Evolutionary conservation across 2,329 filamentous ascomycete species (phyloP).

Genomic region (Dissoconium aciculare): DNA sequence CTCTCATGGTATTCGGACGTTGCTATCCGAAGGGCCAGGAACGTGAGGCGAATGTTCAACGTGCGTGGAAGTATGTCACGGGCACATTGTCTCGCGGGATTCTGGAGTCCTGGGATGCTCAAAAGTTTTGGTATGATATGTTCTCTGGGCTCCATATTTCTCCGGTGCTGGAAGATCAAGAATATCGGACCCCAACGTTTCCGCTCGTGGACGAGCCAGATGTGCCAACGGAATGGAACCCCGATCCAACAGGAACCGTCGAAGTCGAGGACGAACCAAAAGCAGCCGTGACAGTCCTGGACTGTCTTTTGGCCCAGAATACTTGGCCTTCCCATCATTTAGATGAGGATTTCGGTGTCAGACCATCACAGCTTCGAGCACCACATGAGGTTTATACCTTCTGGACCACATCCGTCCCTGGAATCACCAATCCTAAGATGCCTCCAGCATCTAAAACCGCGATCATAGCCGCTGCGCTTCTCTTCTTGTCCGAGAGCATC

Average conservation of each 20-base stretch:
- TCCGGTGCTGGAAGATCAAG: slow-evolving; percentile 3
- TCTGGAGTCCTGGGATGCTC: slow-evolving; percentile 21
- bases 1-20: slow-evolving; percentile 16
- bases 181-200: slow-evolving; percentile 6
- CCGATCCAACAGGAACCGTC: slow-evolving; percentile 6
- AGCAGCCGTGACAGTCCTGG: too few species aligned
- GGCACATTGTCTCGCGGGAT: slow-evolving; percentile 15
- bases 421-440: neutral
- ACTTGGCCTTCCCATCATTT: too few species aligned
- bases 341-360: slow-evolving; percentile 2
- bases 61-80: slow-evolving; percentile 21
- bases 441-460: slow-evolving; percentile 17
- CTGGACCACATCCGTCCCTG: slow-evolving; percentile 3
- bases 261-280: neutral
- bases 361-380: slow-evolving; percentile 9
- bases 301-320: too few species aligned
- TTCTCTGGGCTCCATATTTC: slow-evolving; percentile 3
- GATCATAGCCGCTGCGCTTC: slow-evolving; percentile 21
- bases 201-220: slow-evolving; percentile 5
- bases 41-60: slow-evolving; percentile 6
- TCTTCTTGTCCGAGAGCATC: slow-evolving; percentile 21
- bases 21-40: slow-evolving; percentile 3
- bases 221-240: slow-evolving; percentile 14
- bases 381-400: slow-evolving; percentile 1
- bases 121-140: slow-evolving; percentile 18